phyloP scores from a whole-genome alignment of 495 filamentous ascomycete genomes.

The Penicillium alfredii region DNA sequence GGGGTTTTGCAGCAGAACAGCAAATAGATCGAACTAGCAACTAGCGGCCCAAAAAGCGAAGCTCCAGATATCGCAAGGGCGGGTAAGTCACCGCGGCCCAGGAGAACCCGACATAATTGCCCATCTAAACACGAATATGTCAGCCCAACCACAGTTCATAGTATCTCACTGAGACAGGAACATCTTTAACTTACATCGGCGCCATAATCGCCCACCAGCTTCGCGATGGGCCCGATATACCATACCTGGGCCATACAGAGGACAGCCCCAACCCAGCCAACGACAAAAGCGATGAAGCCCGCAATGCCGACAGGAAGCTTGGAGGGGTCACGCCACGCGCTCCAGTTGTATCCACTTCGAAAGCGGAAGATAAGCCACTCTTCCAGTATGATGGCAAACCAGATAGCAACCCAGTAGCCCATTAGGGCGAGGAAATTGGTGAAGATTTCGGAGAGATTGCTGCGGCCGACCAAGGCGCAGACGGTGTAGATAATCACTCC shows the following conservation, averaged over 20 bases:
- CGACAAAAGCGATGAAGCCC: constrained; percentile 54
- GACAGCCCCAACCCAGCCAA: constrained; percentile 65
- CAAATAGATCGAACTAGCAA: no score
- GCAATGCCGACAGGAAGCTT: constrained; percentile 60
- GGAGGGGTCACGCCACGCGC: constrained; percentile 50
- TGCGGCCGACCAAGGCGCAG: constrained; percentile 58
- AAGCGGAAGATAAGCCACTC: constrained; percentile 60
- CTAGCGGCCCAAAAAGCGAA: constrained; percentile 40
- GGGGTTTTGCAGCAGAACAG: no score
- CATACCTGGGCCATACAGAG: constrained; percentile 68
- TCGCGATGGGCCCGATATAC: constrained; percentile 60
- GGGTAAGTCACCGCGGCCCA: constrained; percentile 46
- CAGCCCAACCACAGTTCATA: no score
- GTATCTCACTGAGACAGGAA: no score
- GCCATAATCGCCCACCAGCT: constrained; percentile 50
- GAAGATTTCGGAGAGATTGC: constrained; percentile 58
- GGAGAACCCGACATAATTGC: constrained; percentile 45
- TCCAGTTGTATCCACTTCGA: constrained; percentile 51
- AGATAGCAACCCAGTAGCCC: constrained; percentile 68
- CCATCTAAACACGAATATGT: constrained; percentile 32
- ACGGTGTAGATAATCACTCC: constrained; percentile 55
- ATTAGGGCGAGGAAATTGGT: constrained; percentile 68
- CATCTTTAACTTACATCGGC: constrained; percentile 44
- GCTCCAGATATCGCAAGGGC: constrained; percentile 45
- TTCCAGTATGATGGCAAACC: constrained; percentile 56